Conservation (phyloP, 2,329 filamentous ascomycete species). For the Penicillium sp. region DNA sequence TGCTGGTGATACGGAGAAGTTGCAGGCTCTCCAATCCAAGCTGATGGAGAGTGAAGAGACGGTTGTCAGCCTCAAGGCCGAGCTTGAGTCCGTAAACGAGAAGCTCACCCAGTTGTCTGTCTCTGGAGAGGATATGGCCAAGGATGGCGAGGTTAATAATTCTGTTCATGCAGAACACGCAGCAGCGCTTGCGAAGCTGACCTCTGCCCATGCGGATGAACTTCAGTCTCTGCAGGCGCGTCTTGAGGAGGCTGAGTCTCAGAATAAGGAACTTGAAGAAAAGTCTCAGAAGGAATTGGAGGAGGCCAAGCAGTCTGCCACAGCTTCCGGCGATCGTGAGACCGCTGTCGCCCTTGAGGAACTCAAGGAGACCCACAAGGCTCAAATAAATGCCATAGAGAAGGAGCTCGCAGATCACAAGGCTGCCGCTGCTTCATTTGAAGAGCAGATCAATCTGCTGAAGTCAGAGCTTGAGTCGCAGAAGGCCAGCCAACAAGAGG, state of each 20-base stretch:
- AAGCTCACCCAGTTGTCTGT: constrained; percentile 34
- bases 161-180: constrained; percentile 31
- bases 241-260: constrained; percentile 36
- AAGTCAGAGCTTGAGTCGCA: constrained; percentile 34
- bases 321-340: constrained; percentile 37
- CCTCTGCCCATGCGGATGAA: constrained; percentile 32
- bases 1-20: constrained; percentile 33
- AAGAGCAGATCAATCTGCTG: constrained; percentile 29
- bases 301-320: constrained; percentile 36
- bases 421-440: constrained; percentile 27
- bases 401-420: constrained; percentile 36
- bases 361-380: constrained; percentile 36
- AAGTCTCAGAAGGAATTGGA: constrained; percentile 39
- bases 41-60: constrained; percentile 38
- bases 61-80: constrained; percentile 31
- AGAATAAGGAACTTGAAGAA: constrained; percentile 38
- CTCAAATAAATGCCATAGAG: constrained; percentile 36
- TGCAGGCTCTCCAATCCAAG: constrained; percentile 36
- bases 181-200: constrained; percentile 33
- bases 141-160: constrained; percentile 23
- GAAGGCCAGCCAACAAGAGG: constrained; percentile 28
- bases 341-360: constrained; percentile 36
- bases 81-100: constrained; percentile 36
- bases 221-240: constrained; percentile 32
- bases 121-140: constrained; percentile 24